Evolutionary conservation across 148 eudicot genomes (phyloP).

Genomic region (Oxyria digyna): DNA sequence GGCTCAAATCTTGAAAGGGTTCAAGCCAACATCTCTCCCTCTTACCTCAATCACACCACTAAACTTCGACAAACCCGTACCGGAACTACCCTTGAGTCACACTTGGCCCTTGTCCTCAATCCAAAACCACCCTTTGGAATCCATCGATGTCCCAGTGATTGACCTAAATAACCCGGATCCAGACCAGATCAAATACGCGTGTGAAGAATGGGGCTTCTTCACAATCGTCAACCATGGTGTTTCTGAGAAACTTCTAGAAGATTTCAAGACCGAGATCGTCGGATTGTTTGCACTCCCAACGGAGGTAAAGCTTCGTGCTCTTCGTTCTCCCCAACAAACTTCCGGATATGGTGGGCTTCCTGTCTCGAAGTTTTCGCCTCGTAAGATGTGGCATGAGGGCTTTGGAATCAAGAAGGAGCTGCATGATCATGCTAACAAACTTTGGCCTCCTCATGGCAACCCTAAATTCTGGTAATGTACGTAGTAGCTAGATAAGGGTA

Average conservation of each 20-base stretch:
- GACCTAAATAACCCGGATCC: neutral
- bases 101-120: neutral
- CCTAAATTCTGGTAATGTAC: neutral
- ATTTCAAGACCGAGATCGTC: conserved; percentile 14
- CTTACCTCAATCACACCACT: neutral
- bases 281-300: conserved; percentile 17
- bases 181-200: conserved; percentile 10
- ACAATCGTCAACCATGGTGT: conserved; percentile 20
- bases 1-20: neutral
- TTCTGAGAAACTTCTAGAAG: conserved; percentile 10
- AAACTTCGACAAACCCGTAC: neutral
- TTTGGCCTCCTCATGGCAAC: conserved; percentile 19
- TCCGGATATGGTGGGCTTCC: conserved; percentile 20
- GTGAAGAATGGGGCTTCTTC: conserved; percentile 23
- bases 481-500: too few species aligned
- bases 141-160: neutral
- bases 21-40: too few species aligned
- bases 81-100: neutral
- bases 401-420: conserved; percentile 15
- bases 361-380: conserved; percentile 11
- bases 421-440: conserved; percentile 13
- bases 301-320: conserved; percentile 11
- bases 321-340: conserved; percentile 5
- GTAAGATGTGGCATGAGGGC: conserved; percentile 27
- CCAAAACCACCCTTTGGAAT: neutral